Evolutionary conservation across 139 green algal genomes (phyloP), one percentile per base, ranked within the genome.

Genomic region (Diplosphaera chodatii): DNA sequence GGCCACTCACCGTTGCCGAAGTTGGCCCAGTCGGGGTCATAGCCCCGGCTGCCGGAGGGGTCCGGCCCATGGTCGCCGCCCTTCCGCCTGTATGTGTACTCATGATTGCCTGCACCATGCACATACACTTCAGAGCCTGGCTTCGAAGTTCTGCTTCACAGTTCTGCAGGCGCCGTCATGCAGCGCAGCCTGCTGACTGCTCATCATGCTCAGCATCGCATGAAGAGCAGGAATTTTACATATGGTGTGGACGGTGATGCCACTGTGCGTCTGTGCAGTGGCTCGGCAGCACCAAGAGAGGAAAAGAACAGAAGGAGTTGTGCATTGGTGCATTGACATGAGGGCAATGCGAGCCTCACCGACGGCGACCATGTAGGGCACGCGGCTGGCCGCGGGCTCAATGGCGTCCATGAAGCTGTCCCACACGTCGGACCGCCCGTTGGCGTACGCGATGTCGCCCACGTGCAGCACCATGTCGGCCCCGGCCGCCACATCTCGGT

Each of bases 91-190:
- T 80, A 87, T 37, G 78, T 82, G 67, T 84, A 84, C 78, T 93
- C 90, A 70, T 94, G 89, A 75, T 96, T 96, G 69, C 90, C 90
- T 32, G 37, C 10, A 48, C n/a, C n/a, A n/a, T n/a, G n/a, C n/a
- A n/a, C n/a, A n/a, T n/a, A n/a, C n/a, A n/a, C n/a, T n/a, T n/a
- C n/a, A n/a, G n/a, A n/a, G n/a, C n/a, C n/a, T n/a, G n/a, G n/a
- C n/a, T n/a, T n/a, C n/a, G n/a, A n/a, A n/a, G n/a, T n/a, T n/a
- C n/a, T n/a, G n/a, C n/a, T n/a, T n/a, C n/a, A n/a, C n/a, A n/a
- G n/a, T n/a, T n/a, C n/a, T n/a, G n/a, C n/a, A n/a, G n/a, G n/a
- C n/a, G n/a, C n/a, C n/a, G n/a, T n/a, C n/a, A n/a, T n/a, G n/a
- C n/a, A n/a, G n/a, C n/a, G n/a, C n/a, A n/a, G n/a, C n/a, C n/a